phyloP scores from a whole-genome alignment of 1,284 basidiomycete species.

The Pholiota adiposa region DNA sequence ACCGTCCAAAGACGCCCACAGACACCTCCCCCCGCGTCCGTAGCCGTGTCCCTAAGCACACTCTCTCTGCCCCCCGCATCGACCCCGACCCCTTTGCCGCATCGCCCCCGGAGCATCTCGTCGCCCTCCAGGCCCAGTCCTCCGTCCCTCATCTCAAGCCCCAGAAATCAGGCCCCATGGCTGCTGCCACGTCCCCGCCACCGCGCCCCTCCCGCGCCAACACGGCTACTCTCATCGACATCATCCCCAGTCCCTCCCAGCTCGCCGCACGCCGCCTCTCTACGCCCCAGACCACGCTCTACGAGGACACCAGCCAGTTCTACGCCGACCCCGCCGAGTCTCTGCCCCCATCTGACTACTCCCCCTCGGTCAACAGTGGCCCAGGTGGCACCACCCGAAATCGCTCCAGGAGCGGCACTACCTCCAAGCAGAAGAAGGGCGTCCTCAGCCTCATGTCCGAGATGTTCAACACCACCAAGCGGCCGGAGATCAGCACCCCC shows the following conservation, averaged over 20 bases:
- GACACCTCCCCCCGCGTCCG: conserved; percentile 39
- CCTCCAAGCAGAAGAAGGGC: conserved; percentile 74
- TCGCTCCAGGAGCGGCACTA: conserved; percentile 67
- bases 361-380: conserved; percentile 18
- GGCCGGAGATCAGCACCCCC: conserved; percentile 94
- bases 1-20: conserved; percentile 45
- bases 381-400: conserved; percentile 34
- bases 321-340: conserved; percentile 51
- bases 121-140: conserved; percentile 28
- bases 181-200: conserved; percentile 55
- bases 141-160: conserved; percentile 31
- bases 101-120: conserved; percentile 25
- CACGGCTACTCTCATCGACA: conserved; percentile 76
- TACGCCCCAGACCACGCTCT: conserved; percentile 41
- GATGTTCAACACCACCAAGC: conserved; percentile 80
- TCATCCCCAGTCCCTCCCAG: conserved; percentile 51
- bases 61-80: conserved; percentile 39
- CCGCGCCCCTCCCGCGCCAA: conserved; percentile 81
- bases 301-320: conserved; percentile 41
- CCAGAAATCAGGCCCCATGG: conserved; percentile 36
- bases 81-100: conserved; percentile 66
- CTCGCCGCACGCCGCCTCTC: conserved; percentile 57
- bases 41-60: conserved; percentile 53
- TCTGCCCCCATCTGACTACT: conserved; percentile 40
- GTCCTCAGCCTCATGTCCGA: conserved; percentile 81